These are phyloP conservation scores for Metschnikowia gruessii DNA, from an alignment of 805 yeast species.

Conservation along the genomic window DNA sequence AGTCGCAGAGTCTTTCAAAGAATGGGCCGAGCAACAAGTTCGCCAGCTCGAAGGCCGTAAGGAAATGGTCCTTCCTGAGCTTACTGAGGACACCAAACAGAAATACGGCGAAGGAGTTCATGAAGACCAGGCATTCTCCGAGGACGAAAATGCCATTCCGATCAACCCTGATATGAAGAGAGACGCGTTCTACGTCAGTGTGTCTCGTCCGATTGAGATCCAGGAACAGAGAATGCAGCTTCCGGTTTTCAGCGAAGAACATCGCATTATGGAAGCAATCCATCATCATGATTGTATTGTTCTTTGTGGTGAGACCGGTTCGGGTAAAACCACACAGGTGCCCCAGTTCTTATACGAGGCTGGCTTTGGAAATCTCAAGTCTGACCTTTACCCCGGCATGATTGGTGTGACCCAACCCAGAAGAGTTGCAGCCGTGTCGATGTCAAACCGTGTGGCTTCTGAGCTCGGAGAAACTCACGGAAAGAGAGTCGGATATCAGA, in stretches of 20 bases:
- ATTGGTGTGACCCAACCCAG: constrained; percentile 96
- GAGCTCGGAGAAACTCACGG: constrained; percentile 71
- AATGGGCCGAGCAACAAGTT: constrained; percentile 82
- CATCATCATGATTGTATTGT: constrained; percentile 88
- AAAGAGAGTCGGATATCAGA: constrained; percentile 71
- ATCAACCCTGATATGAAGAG: constrained; percentile 52
- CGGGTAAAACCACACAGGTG: constrained; percentile 97
- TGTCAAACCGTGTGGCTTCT: constrained; percentile 75
- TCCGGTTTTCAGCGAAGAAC: constrained; percentile 91
- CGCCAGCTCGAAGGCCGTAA: constrained; percentile 58
- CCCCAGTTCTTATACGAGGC: constrained; percentile 95
- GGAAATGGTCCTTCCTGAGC: constrained; percentile 44
- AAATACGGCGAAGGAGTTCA: constrained; percentile 61
- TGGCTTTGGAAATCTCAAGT: constrained; percentile 75
- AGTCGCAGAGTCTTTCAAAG: constrained; percentile 60
- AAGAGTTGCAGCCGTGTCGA: constrained; percentile 90
- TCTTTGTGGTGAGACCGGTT: constrained; percentile 97
- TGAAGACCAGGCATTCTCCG: constrained; percentile 48
- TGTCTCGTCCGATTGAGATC: constrained; percentile 62
- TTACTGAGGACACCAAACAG: constrained; percentile 46
- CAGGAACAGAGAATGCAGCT: constrained; percentile 66
- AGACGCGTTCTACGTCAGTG: constrained; percentile 64
- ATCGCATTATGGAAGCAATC: constrained; percentile 90
- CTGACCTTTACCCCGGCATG: constrained; percentile 69
- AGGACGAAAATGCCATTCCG: constrained; percentile 58